Evolutionary conservation across 2,329 filamentous ascomycete species (phyloP).

Genomic region (Diaporthe aspalathi): DNA sequence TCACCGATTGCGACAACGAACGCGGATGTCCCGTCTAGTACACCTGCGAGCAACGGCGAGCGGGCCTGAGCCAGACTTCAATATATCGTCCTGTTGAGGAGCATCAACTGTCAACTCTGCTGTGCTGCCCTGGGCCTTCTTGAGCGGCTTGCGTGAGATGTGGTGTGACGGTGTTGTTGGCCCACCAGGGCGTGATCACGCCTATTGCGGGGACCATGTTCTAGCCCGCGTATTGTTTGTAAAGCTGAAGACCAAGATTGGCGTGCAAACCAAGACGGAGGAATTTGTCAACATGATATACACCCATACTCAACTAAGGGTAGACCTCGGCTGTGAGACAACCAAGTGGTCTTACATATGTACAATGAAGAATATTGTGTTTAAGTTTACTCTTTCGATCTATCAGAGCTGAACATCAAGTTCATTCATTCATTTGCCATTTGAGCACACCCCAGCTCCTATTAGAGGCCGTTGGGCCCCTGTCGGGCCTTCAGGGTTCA

Average conservation of each 20-base stretch:
- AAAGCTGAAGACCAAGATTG: too few relatives aligned
- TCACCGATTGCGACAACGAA: not conserved
- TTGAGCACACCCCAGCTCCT: not conserved
- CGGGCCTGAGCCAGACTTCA: conserved; percentile 17
- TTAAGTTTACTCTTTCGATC: too few relatives aligned
- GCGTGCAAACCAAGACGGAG: too few relatives aligned
- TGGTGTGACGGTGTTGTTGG: not conserved
- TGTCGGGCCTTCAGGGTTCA: conserved; percentile 31
- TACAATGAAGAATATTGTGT: too few relatives aligned
- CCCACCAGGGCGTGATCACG: not conserved
- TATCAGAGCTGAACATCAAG: not conserved
- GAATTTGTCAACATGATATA: not conserved
- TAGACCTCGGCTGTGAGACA: not conserved
- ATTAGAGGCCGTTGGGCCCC: not conserved
- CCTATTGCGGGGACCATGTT: not conserved
- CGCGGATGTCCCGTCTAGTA: conserved; percentile 20
- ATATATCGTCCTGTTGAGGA: conserved; percentile 32
- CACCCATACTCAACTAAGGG: not conserved
- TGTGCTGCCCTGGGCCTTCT: not conserved
- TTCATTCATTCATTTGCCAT: too few relatives aligned
- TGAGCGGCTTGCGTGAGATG: not conserved
- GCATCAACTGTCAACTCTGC: not conserved
- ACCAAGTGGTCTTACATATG: too few relatives aligned
- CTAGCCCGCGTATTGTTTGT: too few relatives aligned
- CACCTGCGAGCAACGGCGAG: conserved; percentile 20